Base-by-base conservation (phyloP, 2,329 filamentous ascomycete species). In the Elsinoe ampelina region DNA sequence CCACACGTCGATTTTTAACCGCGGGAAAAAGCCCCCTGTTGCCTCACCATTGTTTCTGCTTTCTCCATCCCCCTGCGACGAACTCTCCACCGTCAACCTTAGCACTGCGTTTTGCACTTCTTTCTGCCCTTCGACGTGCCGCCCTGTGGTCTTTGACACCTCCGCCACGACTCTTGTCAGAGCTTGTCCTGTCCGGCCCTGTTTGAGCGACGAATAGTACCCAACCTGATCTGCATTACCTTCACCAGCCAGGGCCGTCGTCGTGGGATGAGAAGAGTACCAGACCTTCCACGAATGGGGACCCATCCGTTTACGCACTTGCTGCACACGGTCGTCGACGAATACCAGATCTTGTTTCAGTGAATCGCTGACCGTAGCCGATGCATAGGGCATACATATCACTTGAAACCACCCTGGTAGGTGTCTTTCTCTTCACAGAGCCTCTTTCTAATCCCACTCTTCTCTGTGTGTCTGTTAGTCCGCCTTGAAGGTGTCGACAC, bases 401-500 rank as follows among this genome's bases (percentile, higher is more conserved):
- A 52, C 11, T 8, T 38, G 30, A 35, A 52, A 39, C 32, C 38
- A 38, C 48, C 32, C 48, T 20, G 17, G 26, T 39, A 22, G 35
- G n/a, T 15, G 6, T 35, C 35, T 39, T 52, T 38, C 10, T 20
- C 48, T 13, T 13, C 12, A 34, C 11, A 52, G 34, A 52, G 34
- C 32, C 48, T 52, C 48, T 52, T 52, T 45, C 41, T 52, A 52
- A 47, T 56, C 48, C 48, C 54, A 22, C 26, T 19, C 19, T 48
- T 41, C 32, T 35, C 30, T 56, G 42, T 38, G 47, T 41, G 36
- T 35, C 36, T 59, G 30, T 26, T 54, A 59, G 58, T 52, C 48
- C 48, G 48, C 56, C 58, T 59, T 58, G 52, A 59, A 35, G 58
- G 58, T 57, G 58, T 54, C 15, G 43, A 36, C 45, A 56, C 19